Conservation (phyloP, 1,284 basidiomycete species). For the Cryptococcus sp. region DNA sequence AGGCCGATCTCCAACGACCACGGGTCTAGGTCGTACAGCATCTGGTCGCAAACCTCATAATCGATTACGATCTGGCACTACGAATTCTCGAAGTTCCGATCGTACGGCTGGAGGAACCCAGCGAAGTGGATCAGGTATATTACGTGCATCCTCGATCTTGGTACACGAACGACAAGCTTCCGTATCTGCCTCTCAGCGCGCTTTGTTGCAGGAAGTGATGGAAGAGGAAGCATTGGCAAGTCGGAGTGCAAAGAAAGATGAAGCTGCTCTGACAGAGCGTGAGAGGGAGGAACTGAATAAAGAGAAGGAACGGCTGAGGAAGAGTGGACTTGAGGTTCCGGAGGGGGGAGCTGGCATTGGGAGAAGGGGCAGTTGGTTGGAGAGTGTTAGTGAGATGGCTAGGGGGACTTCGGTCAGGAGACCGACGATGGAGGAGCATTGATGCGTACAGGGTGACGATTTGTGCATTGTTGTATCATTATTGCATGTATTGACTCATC, state of each 20-base stretch:
- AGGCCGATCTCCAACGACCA: conserved; percentile 13
- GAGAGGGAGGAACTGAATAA: conserved; percentile 26
- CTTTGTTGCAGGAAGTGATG: conserved; percentile 29
- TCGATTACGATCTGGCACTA: conserved; percentile 3
- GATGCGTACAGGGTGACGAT: too few species aligned
- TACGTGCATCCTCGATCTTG: conserved; percentile 5
- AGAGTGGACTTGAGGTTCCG: neutral
- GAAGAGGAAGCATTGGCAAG: conserved; percentile 23
- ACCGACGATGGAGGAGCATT: too few species aligned
- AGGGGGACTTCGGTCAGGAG: too few species aligned
- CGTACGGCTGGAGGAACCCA: neutral
- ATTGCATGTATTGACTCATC: too few species aligned
- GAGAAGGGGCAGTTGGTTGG: too few species aligned
- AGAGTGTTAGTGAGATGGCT: too few species aligned
- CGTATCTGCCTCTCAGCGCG: conserved; percentile 15
- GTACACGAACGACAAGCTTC: conserved; percentile 8
- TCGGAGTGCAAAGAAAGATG: conserved; percentile 11
- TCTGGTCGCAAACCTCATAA: conserved; percentile 15
- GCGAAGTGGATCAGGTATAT: neutral
- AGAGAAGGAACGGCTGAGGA: conserved; percentile 14
- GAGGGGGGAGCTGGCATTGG: too few species aligned
- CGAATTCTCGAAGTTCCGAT: neutral
- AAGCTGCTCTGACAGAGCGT: conserved; percentile 10
- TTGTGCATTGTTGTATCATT: too few species aligned
- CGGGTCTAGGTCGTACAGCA: conserved; percentile 16